Evolutionary conservation across 495 filamentous ascomycete species (phyloP).

Genomic region (Penicillium longicatenatum): DNA sequence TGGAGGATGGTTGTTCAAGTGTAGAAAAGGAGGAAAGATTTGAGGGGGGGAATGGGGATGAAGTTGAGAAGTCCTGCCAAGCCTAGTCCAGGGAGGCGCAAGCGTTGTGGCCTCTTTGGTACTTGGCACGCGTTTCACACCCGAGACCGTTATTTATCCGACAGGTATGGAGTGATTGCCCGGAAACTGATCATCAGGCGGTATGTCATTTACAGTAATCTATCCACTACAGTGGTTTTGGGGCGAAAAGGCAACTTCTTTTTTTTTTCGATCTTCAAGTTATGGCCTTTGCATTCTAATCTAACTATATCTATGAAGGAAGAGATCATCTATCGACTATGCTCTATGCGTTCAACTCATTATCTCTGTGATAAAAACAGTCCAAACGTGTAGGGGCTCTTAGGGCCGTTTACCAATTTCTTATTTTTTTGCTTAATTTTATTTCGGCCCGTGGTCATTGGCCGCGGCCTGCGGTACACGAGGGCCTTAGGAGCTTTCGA

Average conservation of each 20-base stretch:
- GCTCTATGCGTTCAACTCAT: too few relatives aligned
- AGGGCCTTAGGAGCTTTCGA: neutral
- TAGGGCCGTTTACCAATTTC: neutral
- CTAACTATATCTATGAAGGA: neutral
- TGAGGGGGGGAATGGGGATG: conserved; percentile 40
- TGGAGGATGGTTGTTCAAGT: conserved; percentile 12
- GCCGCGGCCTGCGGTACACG: conserved; percentile 7
- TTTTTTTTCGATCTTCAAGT: conserved; percentile 8
- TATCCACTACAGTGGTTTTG: neutral
- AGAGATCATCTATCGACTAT: too few relatives aligned
- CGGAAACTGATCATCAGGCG: neutral
- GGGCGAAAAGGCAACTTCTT: conserved; percentile 1
- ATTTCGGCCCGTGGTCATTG: conserved; percentile 12
- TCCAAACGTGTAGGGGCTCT: neutral
- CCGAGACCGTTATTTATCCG: conserved; percentile 26
- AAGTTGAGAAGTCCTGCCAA: conserved; percentile 38
- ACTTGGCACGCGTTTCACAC: conserved; percentile 18
- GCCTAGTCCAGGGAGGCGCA: conserved; percentile 48
- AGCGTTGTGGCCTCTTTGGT: conserved; percentile 28
- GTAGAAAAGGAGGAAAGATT: conserved; percentile 22
- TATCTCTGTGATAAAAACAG: too few relatives aligned
- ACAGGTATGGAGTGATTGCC: neutral
- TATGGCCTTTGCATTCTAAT: neutral
- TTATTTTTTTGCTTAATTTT: conserved; percentile 2
- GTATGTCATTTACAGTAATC: conserved; percentile 6